phyloP scores from a whole-genome alignment of 208 protist genomes.

The Crithidia fasciculata region DNA sequence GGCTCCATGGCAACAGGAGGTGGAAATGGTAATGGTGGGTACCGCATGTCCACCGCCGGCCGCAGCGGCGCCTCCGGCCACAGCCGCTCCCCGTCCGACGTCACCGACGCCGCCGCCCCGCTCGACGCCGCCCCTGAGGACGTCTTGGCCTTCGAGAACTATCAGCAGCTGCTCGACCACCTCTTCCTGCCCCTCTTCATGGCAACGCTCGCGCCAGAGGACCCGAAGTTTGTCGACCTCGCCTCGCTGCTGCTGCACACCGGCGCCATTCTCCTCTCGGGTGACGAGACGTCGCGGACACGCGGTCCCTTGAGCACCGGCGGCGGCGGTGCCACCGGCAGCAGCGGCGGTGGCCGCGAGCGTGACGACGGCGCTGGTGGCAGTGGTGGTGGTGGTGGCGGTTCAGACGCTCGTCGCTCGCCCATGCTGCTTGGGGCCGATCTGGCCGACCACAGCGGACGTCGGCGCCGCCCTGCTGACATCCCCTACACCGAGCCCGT shows the following conservation, averaged over 20 bases:
- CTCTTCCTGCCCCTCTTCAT: slow-evolving; percentile 98
- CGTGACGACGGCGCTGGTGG: background rate
- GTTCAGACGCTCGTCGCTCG: background rate
- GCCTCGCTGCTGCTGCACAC: slow-evolving; percentile 93
- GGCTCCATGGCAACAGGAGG: background rate
- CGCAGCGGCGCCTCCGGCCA: background rate
- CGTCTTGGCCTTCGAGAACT: slow-evolving; percentile 75
- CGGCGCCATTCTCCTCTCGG: slow-evolving; percentile 95
- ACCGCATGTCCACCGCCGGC: background rate
- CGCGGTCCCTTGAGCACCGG: slow-evolving; percentile 3
- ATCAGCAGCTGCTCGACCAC: slow-evolving; percentile 96
- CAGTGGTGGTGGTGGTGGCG: slow-evolving; percentile 1
- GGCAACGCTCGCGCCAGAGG: slow-evolving; percentile 94
- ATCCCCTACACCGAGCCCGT: slow-evolving; percentile 98
- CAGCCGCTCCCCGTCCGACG: slow-evolving; percentile 2
- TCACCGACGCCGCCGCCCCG: slow-evolving; percentile 12
- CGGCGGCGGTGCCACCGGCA: background rate
- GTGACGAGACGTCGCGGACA: slow-evolving; percentile 94
- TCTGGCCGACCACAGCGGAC: background rate
- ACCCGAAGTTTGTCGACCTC: slow-evolving; percentile 89
- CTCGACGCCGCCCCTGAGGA: slow-evolving; percentile 17
- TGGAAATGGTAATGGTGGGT: background rate
- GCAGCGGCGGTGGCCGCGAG: background rate
- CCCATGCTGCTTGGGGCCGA: background rate
- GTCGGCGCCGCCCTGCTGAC: slow-evolving; percentile 89